phyloP scores from a whole-genome alignment of 1,284 basidiomycete genomes.

The Mycosarcoma mackinlayi region DNA sequence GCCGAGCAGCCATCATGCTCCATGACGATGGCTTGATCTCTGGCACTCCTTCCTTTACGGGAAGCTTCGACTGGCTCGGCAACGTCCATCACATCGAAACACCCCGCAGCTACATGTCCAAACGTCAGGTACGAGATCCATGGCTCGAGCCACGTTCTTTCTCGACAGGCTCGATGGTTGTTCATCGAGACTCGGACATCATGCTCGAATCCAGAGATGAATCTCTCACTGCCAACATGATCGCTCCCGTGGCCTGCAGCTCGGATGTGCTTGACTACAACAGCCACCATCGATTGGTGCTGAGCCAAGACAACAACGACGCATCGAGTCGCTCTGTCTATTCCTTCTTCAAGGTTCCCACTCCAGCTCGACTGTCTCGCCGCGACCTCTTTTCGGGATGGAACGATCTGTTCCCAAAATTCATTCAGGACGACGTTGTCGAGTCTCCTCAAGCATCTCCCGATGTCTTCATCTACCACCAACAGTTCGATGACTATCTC shows the following conservation, averaged over 20 bases:
- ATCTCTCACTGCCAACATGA: constrained; percentile 1
- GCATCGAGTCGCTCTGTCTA: constrained; percentile 43
- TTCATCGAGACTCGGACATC: constrained; percentile 59
- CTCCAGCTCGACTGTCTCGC: constrained; percentile 34
- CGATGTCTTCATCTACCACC: constrained; percentile 38
- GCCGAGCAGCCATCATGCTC: constrained; percentile 56
- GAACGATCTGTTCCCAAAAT: constrained; percentile 28
- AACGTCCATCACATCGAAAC: constrained; percentile 56
- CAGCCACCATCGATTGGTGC: constrained; percentile 47
- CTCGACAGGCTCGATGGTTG: constrained; percentile 31
- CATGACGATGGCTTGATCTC: constrained; percentile 55
- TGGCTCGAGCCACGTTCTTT: constrained; percentile 30
- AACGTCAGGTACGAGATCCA: constrained; percentile 38
- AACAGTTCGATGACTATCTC: constrained; percentile 41
- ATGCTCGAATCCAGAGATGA: constrained; percentile 23
- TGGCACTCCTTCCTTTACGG: constrained; percentile 51
- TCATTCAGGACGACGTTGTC: constrained; percentile 18
- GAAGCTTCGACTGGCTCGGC: constrained; percentile 59
- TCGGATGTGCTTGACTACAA: constrained; percentile 55
- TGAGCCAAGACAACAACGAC: constrained; percentile 53
- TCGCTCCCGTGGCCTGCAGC: constrained; percentile 39
- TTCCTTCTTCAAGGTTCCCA: constrained; percentile 54
- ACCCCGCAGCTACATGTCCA: constrained; percentile 38
- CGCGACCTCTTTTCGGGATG: constrained; percentile 42
- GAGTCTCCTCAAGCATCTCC: constrained; percentile 18